Evolutionary conservation across 768 basidiomycete genomes (phyloP).

Genomic region (Boletus reticuloceps): DNA sequence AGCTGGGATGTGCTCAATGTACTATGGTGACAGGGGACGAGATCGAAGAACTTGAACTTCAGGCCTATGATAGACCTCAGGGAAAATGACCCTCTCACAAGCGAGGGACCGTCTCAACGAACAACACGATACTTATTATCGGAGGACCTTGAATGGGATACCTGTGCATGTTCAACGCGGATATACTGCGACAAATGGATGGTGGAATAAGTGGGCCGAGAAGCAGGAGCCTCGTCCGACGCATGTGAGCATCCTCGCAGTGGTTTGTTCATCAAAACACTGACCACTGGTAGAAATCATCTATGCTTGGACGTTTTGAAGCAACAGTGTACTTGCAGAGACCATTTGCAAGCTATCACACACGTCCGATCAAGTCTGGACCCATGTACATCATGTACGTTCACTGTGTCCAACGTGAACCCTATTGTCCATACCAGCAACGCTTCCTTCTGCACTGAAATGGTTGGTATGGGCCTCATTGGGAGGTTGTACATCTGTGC

Average conservation of each 20-base stretch:
- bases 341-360: too few relatives aligned
- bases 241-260: conserved; percentile 17
- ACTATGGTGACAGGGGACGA: conserved; percentile 35
- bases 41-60: conserved; percentile 35
- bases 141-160: conserved; percentile 25
- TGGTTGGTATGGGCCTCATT: conserved; percentile 34
- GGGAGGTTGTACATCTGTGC: conserved; percentile 44
- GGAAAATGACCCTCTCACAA: conserved; percentile 34
- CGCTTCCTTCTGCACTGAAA: conserved; percentile 39
- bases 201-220: conserved; percentile 52
- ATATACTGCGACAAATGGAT: conserved; percentile 44
- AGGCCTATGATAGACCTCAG: conserved; percentile 15
- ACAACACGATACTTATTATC: conserved; percentile 17
- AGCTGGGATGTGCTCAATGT: conserved; percentile 40
- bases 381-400: too few relatives aligned
- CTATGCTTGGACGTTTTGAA: conserved; percentile 41
- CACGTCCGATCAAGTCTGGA: too few relatives aligned
- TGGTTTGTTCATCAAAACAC: conserved; percentile 8
- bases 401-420: too few relatives aligned
- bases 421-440: too few relatives aligned
- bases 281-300: conserved; percentile 27
- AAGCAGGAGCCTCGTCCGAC: conserved; percentile 16
- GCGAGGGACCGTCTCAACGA: conserved; percentile 30
- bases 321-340: conserved; percentile 33
- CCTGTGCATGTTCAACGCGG: conserved; percentile 28